Evolutionary conservation across 768 basidiomycete genomes (phyloP).

Genomic region (Cystobasidium ongulense): DNA sequence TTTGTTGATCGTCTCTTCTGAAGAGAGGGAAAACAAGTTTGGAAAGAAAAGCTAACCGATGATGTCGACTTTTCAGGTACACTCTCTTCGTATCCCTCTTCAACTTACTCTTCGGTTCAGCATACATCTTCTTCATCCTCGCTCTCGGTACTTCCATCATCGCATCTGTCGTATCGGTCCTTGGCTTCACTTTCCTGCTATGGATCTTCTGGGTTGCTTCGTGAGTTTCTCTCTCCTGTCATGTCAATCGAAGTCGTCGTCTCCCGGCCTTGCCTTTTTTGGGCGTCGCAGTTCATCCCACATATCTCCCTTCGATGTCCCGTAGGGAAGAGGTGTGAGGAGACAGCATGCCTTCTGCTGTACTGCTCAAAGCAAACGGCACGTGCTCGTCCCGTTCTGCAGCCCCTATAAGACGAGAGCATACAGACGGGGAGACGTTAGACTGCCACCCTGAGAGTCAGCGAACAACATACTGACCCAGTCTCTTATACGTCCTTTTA

Average conservation of each 20-base stretch:
- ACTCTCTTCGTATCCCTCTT: conserved; percentile 11
- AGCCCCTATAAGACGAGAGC: too few relatives aligned
- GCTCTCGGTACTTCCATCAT: conserved; percentile 36
- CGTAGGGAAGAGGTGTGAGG: too few relatives aligned
- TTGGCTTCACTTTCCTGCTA: conserved; percentile 36
- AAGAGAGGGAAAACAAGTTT: not conserved
- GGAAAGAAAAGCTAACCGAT: not conserved
- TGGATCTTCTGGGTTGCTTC: conserved; percentile 42
- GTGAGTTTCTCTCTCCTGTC: conserved; percentile 10
- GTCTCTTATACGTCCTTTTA: not conserved
- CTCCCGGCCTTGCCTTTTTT: not conserved
- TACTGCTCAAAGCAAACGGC: too few relatives aligned
- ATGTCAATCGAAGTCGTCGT: not conserved
- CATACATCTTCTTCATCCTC: conserved; percentile 34
- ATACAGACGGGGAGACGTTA: too few relatives aligned
- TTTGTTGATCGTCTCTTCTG: not conserved
- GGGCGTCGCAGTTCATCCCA: not conserved
- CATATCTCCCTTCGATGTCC: too few relatives aligned
- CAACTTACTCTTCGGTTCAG: conserved; percentile 25
- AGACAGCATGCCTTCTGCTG: too few relatives aligned
- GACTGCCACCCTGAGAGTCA: too few relatives aligned
- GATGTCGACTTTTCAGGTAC: not conserved
- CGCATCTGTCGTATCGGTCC: conserved; percentile 39
- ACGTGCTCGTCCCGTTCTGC: too few relatives aligned
- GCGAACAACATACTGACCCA: not conserved